A percentile compares a stretch with the other conserved stretches of the same genome.
Evolutionary conservation across 192 early-diverging fungal genomes (phyloP).

Genomic region (Coemansia sp.): DNA sequence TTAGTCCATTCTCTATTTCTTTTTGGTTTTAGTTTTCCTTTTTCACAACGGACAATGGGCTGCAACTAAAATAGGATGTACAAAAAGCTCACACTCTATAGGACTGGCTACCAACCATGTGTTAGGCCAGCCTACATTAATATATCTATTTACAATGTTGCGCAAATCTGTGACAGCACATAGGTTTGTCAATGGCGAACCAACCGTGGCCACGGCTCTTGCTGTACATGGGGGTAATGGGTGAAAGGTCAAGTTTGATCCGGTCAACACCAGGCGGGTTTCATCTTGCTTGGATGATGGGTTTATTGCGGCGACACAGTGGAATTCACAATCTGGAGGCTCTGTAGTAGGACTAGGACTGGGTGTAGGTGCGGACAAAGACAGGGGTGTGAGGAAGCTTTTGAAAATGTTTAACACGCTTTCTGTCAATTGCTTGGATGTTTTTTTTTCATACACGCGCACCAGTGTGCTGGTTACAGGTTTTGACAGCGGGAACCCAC

Average conservation of each 20-base stretch:
- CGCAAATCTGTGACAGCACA: constrained; percentile 33
- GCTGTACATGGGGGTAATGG: constrained; percentile 30
- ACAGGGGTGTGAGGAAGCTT: constrained; percentile 16
- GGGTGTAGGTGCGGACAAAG: neutral
- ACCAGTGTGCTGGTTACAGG: constrained; percentile 42
- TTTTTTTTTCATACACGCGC: constrained; percentile 34
- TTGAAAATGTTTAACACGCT: constrained; percentile 42
- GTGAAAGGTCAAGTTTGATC: constrained; percentile 41
- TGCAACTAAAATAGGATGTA: constrained; percentile 35
- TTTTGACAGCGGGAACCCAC: constrained; percentile 45
- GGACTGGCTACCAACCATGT: constrained; percentile 41
- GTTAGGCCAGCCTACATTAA: constrained; percentile 42
- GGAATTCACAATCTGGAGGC: constrained; percentile 5
- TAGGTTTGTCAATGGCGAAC: constrained; percentile 24
- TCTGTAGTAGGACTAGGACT: neutral
- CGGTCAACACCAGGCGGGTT: constrained; percentile 21
- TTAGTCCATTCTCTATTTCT: too few species aligned
- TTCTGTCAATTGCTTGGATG: constrained; percentile 45
- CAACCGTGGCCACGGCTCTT: constrained; percentile 28
- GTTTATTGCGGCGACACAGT: constrained; percentile 34
- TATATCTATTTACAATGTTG: constrained; percentile 30
- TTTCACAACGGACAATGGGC: constrained; percentile 30
- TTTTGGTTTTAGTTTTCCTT: too few species aligned
- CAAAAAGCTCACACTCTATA: constrained; percentile 25
- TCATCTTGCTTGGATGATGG: constrained; percentile 51